Base-by-base conservation (phyloP, 2,329 filamentous ascomycete species). In the Penicillium occitanis region DNA sequence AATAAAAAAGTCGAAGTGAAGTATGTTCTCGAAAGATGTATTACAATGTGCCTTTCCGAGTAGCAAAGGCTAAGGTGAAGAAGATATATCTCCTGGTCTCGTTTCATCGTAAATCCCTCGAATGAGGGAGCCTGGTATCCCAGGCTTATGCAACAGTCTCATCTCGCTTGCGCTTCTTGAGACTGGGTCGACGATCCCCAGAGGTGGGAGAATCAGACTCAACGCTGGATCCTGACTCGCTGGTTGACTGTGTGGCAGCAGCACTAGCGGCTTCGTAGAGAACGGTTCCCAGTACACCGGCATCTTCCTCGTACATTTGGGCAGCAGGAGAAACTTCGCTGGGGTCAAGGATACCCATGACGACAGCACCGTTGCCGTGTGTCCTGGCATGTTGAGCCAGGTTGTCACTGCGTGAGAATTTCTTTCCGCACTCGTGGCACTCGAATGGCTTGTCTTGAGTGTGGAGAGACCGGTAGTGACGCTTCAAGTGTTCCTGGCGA, bases 391-490 rank as follows among this genome's bases (percentile, higher is more conserved):
- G 95, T 82, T 99, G 95, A 28, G 93, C 91, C 17, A 99, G 87
- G 84, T 99, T 99, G 82, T 99, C 95, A 73, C 92, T 96, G 73
- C 95, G 90, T 22, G 94, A 98, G 83, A 98, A 99, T 85, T 96
- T 97, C 90, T 99, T 99, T 73, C 95, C 94, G 75, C 95, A 99
- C 82, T 99, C 94, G 71, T 89, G 87, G 85, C 95, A 99, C 82
- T 96, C 92, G 74, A 98, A 99, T 5, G 95, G 95, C 88, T 98
- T 99, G 78, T 98, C 95, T 76, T 96, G 90, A 1, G 95, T 99
- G 85, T 99, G 95, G 58, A 99, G 92, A 66, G 95, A 98, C 72
- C 95, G 90, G 85, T 97, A 97, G 84, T 99, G 95, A 69, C 95
- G 91, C 88, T 99, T 99, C 68, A 99, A 88, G 76, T 99, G 95